Evolutionary conservation across 2,329 filamentous ascomycete species (phyloP), one percentile per base, ranked within the genome.

Genomic region (Hypoxylon sp.): DNA sequence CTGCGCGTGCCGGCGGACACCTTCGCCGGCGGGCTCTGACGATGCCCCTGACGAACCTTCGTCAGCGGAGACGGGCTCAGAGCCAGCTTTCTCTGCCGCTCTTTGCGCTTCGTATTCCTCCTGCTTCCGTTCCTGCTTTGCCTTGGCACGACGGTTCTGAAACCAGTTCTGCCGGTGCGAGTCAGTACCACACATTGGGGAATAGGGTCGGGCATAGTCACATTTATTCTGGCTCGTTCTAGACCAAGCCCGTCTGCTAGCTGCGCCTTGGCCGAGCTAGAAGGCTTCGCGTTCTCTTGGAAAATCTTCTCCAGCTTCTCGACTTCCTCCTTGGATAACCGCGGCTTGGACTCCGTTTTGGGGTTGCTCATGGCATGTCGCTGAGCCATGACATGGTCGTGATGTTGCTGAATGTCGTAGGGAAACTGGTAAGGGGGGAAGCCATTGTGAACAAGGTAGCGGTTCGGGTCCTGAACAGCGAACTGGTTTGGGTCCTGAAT

Each of bases 261-360:
- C 48, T 81, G 79, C 62, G 84, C 84, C 72, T 88, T 88, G 26
- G 79, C 78, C 55, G 79, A 84, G 71, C 83, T 87, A 48, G 82
- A 85, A 8, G 85, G 85, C 73, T 88, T 88, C 62, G 83, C 82
- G 69, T 88, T 88, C 70, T 84, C 84, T 59, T 82, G 78, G 64
- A 88, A 88, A 69, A 87, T 83, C 27, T 79, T 77, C 67, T 88
- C 85, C 24, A 88, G 74, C 43, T 83, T 72, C 75, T 98, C 93
- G 65, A 94, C 83, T 68, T 92, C 84, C 49, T 92, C 86, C 68
- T 89, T 84, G 47, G 90, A 88, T 65, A 89, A 80, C 46, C 90
- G 91, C 1, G 79, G 74, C 21, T 53, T 88, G 79, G 71, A 73
- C 49, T 73, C 71, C 40, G 70, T 68, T 60, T 73, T 73, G 41